Percentiles rank a stretch among this genome's conserved stretches.
Evolutionary conservation across 192 early-diverging fungal species (phyloP).

Genomic region (Gamsiella multidivaricata): DNA sequence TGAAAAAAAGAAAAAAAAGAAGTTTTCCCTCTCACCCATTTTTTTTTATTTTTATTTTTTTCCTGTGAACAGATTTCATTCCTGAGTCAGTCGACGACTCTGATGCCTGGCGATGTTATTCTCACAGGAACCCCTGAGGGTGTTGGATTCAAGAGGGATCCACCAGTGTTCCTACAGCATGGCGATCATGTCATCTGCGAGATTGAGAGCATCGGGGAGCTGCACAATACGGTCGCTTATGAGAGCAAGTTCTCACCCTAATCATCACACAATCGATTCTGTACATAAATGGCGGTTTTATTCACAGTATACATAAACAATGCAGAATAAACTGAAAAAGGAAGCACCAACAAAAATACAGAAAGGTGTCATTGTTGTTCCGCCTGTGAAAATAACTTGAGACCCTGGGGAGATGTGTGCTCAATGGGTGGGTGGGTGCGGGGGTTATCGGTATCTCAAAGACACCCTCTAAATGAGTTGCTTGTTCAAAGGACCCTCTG

Average conservation of each 20-base stretch:
- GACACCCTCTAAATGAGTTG: no score
- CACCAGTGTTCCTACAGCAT: slow-evolving; percentile 65
- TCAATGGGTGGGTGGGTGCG: no score
- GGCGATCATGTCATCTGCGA: slow-evolving; percentile 59
- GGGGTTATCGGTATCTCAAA: no score
- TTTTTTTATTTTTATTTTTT: background rate
- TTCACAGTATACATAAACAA: background rate
- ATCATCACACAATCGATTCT: no score
- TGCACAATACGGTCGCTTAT: slow-evolving; percentile 60
- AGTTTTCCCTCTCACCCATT: background rate
- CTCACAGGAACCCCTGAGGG: slow-evolving; percentile 58
- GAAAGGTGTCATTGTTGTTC: background rate
- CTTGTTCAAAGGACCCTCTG: background rate
- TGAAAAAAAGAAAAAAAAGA: background rate
- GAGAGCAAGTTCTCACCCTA: slow-evolving; percentile 51
- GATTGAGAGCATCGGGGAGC: slow-evolving; percentile 65
- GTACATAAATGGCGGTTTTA: background rate
- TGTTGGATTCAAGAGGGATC: slow-evolving; percentile 62
- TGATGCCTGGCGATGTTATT: slow-evolving; percentile 66
- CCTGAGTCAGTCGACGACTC: slow-evolving; percentile 70
- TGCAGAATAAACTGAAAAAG: no score
- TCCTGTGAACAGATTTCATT: slow-evolving; percentile 51
- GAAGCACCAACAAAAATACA: no score
- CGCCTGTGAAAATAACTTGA: no score
- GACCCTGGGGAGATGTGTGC: no score